A percentile compares a stretch with the other conserved stretches of the same genome.
Conservation (phyloP, 805 yeast genomes). For the Metschnikowia shivogae region DNA sequence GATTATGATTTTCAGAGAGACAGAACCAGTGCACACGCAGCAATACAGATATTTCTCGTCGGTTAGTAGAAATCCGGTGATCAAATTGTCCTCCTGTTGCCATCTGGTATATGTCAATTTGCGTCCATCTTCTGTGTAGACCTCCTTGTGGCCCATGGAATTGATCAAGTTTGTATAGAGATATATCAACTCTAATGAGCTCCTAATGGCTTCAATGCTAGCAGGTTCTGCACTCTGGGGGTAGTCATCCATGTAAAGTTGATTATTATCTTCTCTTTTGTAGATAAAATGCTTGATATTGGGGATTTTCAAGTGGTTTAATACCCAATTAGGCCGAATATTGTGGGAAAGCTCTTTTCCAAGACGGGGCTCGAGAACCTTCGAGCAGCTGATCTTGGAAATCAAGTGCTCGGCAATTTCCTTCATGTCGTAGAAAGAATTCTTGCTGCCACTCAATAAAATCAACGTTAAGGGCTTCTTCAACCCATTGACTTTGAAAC, state of each 20-base stretch:
- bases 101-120: slow-evolving; percentile 46
- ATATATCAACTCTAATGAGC: slow-evolving; percentile 36
- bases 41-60: slow-evolving; percentile 34
- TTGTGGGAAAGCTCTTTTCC: slow-evolving; percentile 21
- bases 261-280: slow-evolving; percentile 67
- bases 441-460: slow-evolving; percentile 65
- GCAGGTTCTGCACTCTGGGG: slow-evolving; percentile 13
- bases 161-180: slow-evolving; percentile 28
- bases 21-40: slow-evolving; percentile 40
- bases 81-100: slow-evolving; percentile 20
- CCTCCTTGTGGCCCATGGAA: slow-evolving; percentile 17
- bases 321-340: not conserved
- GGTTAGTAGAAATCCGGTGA: slow-evolving; percentile 37
- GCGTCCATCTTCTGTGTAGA: slow-evolving; percentile 17
- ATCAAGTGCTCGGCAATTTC: slow-evolving; percentile 53
- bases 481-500: slow-evolving; percentile 19
- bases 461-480: slow-evolving; percentile 35
- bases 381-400: slow-evolving; percentile 21
- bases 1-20: slow-evolving; percentile 54
- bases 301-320: slow-evolving; percentile 25
- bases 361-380: slow-evolving; percentile 20
- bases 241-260: slow-evolving; percentile 48
- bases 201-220: slow-evolving; percentile 20
- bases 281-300: slow-evolving; percentile 74
- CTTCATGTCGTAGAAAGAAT: slow-evolving; percentile 73